Evolutionary conservation across 176 grass and related monocot species (phyloP).

Genomic region (Oryza coarctata): DNA sequence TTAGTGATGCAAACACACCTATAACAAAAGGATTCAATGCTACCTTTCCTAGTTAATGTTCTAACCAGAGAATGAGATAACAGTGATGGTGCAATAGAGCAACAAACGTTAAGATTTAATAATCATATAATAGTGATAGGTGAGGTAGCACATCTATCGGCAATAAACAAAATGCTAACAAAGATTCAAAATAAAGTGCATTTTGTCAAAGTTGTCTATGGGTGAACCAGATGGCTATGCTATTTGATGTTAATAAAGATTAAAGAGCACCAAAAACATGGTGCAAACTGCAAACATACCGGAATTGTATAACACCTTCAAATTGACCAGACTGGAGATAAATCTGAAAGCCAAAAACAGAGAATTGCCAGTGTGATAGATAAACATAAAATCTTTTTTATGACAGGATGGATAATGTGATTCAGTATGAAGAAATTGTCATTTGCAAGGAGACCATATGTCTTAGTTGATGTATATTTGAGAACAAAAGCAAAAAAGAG

Average conservation of each 20-base stretch:
- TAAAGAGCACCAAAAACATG: not conserved
- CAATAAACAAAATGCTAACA: not conserved
- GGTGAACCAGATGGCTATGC: not conserved
- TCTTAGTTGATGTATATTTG: not conserved
- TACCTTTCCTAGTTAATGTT: slow-evolving; percentile 10
- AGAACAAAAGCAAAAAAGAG: slow-evolving; percentile 9
- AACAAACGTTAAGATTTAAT: too few species aligned
- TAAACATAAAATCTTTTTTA: not conserved
- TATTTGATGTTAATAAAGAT: not conserved
- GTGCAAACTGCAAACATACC: slow-evolving; percentile 38
- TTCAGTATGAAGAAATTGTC: not conserved
- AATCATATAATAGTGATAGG: too few species aligned
- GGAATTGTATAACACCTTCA: slow-evolving; percentile 70
- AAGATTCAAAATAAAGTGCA: not conserved
- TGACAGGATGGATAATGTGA: slow-evolving; percentile 5
- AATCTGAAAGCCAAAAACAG: slow-evolving; percentile 55
- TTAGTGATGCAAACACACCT: not conserved
- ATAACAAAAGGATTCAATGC: not conserved
- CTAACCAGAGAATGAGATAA: not conserved
- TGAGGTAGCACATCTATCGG: not conserved
- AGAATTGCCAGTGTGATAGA: not conserved
- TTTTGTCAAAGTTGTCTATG: not conserved
- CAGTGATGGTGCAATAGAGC: not conserved
- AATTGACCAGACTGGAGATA: slow-evolving; percentile 78
- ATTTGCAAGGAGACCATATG: not conserved